Evolutionary conservation across 352 stramenopile species (phyloP), one percentile per base, ranked within the genome.

Genomic region (Globisporangium polare): DNA sequence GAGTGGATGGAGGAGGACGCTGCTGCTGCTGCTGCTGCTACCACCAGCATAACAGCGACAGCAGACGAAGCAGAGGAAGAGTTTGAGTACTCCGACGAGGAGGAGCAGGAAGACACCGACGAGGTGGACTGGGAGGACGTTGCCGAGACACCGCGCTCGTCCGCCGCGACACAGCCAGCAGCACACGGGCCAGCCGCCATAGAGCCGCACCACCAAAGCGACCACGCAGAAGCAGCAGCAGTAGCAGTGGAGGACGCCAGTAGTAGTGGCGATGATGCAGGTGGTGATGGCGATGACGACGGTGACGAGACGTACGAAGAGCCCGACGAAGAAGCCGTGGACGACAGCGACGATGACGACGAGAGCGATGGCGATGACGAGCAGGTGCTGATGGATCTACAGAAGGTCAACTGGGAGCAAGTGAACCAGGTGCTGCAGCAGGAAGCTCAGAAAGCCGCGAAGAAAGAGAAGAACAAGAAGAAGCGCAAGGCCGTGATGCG

Each of bases 91-190:
- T 89, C 80, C 67, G 64, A 69, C 67, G 64, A 69, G 42, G 73
- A 60, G 8, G 70, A 83, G 43, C 15, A 67, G 55, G 73, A 78
- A 3, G 76, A 88, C 5, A 73, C 80, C n/a, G 74, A 78, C 2
- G 75, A 79, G 5, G 67, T 89, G 31, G 78, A 87, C 55, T 89
- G 82, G 81, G 80, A 94, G 51, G 77, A 83, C 42, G 80, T 86
- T 45, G 49, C 41, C 7, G 29, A 41, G 3, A n/a, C 33, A 8
- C 54, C 35, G 12, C 26, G 37, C 27, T 24, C 26, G 5, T 29
- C 37, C 37, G 17, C 22, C 5, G 13, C 22, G 22, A 5, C 45
- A 35, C 24, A 22, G 13, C 7, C 46, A 53, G 8, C 37, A 49
- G 13, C 37, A 60, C 6, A 45, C 12, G 41, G 17, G 18, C 18